Conservation (phyloP, 805 yeast species). For the Brettanomyces custersianus region DNA sequence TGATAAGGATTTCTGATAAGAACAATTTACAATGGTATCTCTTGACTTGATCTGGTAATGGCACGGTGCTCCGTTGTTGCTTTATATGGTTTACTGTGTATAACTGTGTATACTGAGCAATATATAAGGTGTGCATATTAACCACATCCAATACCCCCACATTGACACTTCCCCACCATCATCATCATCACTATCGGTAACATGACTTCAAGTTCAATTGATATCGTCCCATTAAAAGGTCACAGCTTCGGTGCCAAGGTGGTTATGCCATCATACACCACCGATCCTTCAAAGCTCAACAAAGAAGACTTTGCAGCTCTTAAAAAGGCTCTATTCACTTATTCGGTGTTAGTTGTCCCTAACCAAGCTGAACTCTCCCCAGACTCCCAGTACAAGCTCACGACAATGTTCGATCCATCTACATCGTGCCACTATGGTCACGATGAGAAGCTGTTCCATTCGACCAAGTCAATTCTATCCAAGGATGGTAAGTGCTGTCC, state of each 20-base stretch:
- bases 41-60: neutral
- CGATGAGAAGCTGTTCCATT: constrained; percentile 62
- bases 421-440: constrained; percentile 71
- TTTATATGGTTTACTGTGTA: too few species aligned
- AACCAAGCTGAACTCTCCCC: constrained; percentile 62
- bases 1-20: too few species aligned
- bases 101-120: too few species aligned
- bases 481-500: constrained; percentile 80
- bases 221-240: neutral
- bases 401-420: constrained; percentile 72
- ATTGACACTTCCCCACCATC: too few species aligned
- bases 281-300: constrained; percentile 62
- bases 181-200: too few species aligned
- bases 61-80: too few species aligned
- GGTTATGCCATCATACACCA: constrained; percentile 55
- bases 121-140: too few species aligned
- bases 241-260: constrained; percentile 58
- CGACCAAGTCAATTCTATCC: constrained; percentile 56
- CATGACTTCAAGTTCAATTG: too few species aligned
- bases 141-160: too few species aligned
- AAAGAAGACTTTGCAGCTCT: constrained; percentile 57
- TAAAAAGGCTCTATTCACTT: constrained; percentile 53
- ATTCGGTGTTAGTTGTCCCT: constrained; percentile 71
- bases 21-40: too few species aligned
- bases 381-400: constrained; percentile 64